Evolutionary conservation across 1,284 basidiomycete species (phyloP).

Genomic region (Trametes versicolor): DNA sequence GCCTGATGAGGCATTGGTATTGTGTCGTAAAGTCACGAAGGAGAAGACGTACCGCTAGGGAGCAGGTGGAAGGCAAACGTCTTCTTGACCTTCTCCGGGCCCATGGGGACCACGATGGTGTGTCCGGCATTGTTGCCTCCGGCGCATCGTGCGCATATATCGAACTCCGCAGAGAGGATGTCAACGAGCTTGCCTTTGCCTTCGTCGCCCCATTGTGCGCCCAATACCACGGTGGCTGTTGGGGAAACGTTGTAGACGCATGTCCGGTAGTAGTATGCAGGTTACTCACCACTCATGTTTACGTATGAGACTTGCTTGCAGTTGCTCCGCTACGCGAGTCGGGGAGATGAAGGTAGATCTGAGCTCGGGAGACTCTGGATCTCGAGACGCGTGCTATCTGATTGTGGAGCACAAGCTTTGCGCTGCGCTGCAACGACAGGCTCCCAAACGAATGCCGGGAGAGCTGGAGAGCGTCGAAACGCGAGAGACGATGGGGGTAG

Average conservation of each 20-base stretch:
- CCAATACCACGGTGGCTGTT: slow-evolving; percentile 81
- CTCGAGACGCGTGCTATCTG: slow-evolving; percentile 12
- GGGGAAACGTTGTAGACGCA: background rate
- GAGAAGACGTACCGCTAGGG: slow-evolving; percentile 79
- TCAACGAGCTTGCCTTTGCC: slow-evolving; percentile 97
- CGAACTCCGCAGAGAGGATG: slow-evolving; percentile 87
- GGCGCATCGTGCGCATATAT: slow-evolving; percentile 96
- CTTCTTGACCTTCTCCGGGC: slow-evolving; percentile 71
- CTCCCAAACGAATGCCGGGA: background rate
- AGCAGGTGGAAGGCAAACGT: slow-evolving; percentile 97
- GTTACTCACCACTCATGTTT: slow-evolving; percentile 30
- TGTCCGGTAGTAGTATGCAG: too few species aligned
- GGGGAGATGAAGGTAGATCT: background rate
- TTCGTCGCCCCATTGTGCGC: slow-evolving; percentile 96
- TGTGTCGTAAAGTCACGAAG: slow-evolving; percentile 12
- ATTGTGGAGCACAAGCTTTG: slow-evolving; percentile 16
- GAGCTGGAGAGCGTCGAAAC: background rate
- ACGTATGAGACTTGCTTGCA: background rate
- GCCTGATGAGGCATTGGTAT: slow-evolving; percentile 55
- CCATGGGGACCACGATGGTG: slow-evolving; percentile 91
- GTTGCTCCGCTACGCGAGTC: background rate
- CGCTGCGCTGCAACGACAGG: background rate
- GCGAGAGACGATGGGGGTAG: slow-evolving; percentile 14
- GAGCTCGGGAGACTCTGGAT: background rate
- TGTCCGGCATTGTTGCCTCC: slow-evolving; percentile 99